Evolutionary conservation across 345 rosid species (phyloP).

Genomic region (Limnanthes douglasii): DNA sequence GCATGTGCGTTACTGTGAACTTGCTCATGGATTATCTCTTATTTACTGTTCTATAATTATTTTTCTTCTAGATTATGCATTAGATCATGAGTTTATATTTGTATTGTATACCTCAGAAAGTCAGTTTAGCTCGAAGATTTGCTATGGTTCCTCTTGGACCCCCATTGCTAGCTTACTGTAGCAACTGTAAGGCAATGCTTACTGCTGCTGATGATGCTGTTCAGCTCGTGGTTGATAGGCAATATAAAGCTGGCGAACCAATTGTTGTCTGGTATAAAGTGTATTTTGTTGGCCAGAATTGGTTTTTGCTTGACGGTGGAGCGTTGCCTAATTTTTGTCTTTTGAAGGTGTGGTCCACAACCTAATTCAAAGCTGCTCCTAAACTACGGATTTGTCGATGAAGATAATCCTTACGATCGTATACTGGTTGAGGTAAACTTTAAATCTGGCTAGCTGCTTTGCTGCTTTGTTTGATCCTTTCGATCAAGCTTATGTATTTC

Average conservation of each 20-base stretch:
- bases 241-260: constrained; percentile 80
- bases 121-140: constrained; percentile 89
- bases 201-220: constrained; percentile 76
- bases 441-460: constrained; percentile 1
- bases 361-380: constrained; percentile 87
- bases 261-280: constrained; percentile 66
- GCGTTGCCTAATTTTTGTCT: constrained; percentile 7
- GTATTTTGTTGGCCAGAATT: neutral
- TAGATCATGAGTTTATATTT: too few species aligned
- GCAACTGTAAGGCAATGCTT: constrained; percentile 93
- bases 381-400: constrained; percentile 90
- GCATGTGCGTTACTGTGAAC: too few species aligned
- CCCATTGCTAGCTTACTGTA: constrained; percentile 79
- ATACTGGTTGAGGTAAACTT: constrained; percentile 52
- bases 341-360: constrained; percentile 93
- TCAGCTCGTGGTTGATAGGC: constrained; percentile 72
- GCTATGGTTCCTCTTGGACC: constrained; percentile 99
- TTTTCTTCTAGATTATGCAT: too few species aligned
- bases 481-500: constrained; percentile 9
- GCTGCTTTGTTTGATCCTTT: constrained; percentile 5
- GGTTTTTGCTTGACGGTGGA: constrained; percentile 9
- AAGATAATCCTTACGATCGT: constrained; percentile 76
- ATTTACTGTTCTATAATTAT: too few species aligned
- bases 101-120: constrained; percentile 63
- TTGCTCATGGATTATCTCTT: too few species aligned